Percentiles rank a stretch among this genome's conserved stretches.
Evolutionary conservation across 169 alveolate species (phyloP).

Genomic region (Eimeria maxima): DNA sequence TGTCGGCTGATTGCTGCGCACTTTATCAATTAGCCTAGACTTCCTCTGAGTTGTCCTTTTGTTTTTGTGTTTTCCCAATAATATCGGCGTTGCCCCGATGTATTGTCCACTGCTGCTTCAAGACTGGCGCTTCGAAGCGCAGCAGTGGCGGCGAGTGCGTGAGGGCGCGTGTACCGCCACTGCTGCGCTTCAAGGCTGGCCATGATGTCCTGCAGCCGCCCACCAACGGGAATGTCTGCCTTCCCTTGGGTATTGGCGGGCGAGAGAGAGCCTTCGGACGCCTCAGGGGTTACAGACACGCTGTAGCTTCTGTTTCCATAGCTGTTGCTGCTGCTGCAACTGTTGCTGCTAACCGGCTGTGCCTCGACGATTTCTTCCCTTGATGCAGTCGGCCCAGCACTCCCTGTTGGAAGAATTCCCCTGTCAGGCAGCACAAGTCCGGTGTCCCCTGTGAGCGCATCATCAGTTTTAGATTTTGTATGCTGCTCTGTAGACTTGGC

Average conservation of each 20-base stretch:
- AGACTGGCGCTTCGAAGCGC: too few species aligned
- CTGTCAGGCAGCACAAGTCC: neutral
- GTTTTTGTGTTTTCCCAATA: neutral
- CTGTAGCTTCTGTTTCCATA: neutral
- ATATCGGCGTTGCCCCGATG: neutral
- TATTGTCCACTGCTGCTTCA: neutral
- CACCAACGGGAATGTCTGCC: neutral
- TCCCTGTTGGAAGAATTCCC: neutral
- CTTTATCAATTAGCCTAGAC: neutral
- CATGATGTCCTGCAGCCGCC: neutral
- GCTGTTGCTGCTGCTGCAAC: neutral
- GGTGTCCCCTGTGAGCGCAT: neutral
- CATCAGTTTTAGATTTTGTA: neutral
- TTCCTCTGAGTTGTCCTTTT: neutral
- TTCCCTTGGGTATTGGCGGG: neutral
- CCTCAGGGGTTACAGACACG: neutral
- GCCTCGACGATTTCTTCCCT: neutral
- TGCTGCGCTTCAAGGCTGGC: constrained; percentile 11
- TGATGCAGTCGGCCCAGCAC: neutral
- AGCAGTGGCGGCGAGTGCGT: too few species aligned
- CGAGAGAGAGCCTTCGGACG: neutral
- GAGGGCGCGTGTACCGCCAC: neutral
- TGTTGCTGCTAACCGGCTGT: neutral
- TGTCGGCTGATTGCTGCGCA: neutral
- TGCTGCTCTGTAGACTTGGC: neutral